phyloP scores from a whole-genome alignment of 23 red algal genomes.

The Gracilariopsis chorda region DNA sequence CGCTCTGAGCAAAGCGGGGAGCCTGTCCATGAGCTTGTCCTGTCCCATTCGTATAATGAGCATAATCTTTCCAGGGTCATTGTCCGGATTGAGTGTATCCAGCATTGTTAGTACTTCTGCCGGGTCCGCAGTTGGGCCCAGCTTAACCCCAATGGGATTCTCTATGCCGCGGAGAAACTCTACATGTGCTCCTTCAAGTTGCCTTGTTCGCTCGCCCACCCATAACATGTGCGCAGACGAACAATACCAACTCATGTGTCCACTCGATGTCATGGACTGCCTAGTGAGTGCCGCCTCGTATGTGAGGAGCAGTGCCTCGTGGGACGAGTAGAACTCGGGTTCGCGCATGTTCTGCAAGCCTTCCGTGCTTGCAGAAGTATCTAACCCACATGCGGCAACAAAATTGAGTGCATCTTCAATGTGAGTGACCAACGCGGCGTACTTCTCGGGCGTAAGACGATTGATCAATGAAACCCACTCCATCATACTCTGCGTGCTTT shows the following conservation, averaged over 20 bases:
- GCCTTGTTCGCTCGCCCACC: conserved; percentile 84
- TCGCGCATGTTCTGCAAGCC: conserved; percentile 51
- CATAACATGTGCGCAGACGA: conserved; percentile 80
- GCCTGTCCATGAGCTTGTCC: conserved; percentile 56
- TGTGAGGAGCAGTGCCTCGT: conserved; percentile 89
- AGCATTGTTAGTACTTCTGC: conserved; percentile 70
- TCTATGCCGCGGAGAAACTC: conserved; percentile 89
- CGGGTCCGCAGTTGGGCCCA: conserved; percentile 32
- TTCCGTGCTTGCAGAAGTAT: conserved; percentile 18
- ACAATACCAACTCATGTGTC: conserved; percentile 20
- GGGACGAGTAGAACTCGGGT: conserved; percentile 93
- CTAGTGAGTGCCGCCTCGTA: conserved; percentile 88
- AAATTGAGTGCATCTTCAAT: conserved; percentile 82
- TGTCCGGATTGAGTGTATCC: conserved; percentile 77
- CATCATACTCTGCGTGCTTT: conserved; percentile 45
- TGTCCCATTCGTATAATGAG: conserved; percentile 84
- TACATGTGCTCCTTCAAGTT: conserved; percentile 91
- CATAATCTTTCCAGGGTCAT: conserved; percentile 78
- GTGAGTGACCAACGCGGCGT: conserved; percentile 45
- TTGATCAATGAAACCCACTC: conserved; percentile 67
- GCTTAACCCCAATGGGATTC: conserved; percentile 89
- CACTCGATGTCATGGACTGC: neutral
- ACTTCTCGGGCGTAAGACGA: conserved; percentile 10
- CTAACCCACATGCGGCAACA: conserved; percentile 61
- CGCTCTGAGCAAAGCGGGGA: conserved; percentile 75